These are phyloP conservation scores for Pseudomicrostroma phylloplanum DNA, from an alignment of 1,284 basidiomycete species.

Conservation along the genomic window DNA sequence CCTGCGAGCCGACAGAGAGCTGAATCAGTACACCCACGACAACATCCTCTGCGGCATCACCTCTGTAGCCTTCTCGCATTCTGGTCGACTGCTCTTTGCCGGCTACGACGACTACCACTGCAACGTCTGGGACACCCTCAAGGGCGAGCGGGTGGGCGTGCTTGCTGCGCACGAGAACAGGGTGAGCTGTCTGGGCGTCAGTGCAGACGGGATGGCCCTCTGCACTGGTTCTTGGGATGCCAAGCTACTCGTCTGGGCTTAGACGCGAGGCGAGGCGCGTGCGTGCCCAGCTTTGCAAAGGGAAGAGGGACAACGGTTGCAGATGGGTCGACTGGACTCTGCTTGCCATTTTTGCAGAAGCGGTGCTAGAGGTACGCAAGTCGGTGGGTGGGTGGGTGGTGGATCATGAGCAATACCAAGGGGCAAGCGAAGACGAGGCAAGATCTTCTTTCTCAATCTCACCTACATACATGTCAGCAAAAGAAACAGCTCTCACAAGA, in stretches of 20 bases:
- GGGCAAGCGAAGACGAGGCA: no score
- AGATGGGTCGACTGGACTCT: no score
- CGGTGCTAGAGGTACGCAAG: no score
- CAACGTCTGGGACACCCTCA: constrained; percentile 98
- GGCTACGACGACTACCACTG: constrained; percentile 99
- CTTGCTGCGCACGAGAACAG: constrained; percentile 95
- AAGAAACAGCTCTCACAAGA: no score
- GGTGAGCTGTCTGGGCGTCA: constrained; percentile 91
- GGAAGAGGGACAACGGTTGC: no score
- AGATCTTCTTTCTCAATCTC: no score
- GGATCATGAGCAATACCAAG: no score
- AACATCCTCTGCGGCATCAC: constrained; percentile 98
- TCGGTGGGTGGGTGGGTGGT: no score
- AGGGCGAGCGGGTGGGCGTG: constrained; percentile 93
- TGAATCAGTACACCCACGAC: constrained; percentile 94
- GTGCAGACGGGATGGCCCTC: constrained; percentile 90
- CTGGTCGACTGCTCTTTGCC: constrained; percentile 91
- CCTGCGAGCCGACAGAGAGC: constrained; percentile 89
- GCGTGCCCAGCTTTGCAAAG: neutral
- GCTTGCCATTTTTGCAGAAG: no score
- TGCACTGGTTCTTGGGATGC: constrained; percentile 98
- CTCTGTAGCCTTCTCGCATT: constrained; percentile 93
- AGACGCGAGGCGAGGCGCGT: neutral
- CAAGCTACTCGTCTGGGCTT: constrained; percentile 62
- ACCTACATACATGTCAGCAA: no score